Base-by-base conservation (phyloP, 2,329 filamentous ascomycete genomes). In the Apiospora pterosperma region DNA sequence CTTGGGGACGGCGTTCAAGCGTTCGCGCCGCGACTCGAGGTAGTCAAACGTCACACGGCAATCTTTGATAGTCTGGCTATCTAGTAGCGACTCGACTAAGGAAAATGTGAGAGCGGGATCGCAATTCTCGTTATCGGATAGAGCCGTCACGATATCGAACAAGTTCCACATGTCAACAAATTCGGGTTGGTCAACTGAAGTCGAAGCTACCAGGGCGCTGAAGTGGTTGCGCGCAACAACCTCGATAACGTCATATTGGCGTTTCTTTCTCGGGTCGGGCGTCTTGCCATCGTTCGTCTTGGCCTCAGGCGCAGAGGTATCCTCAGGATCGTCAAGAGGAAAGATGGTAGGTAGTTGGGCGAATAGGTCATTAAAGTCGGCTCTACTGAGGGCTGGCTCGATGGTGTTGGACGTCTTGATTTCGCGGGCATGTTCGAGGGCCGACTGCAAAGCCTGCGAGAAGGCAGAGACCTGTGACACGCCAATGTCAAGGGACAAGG, bases 11-110 rank as follows among this genome's bases (percentile, higher is more conserved):
- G 92, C 89, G 23, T 92, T 96, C 67, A 98, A 92, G 44, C 90
- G 87, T 76, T 98, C 94, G 73, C 96, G 88, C 65, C 96, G 87
- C 25, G 96, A 97, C 76, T 99, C 96, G 52, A 99, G 85, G 72
- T 94, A 99, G 74, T 97, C 93, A 75, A 99, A 98, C 16, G 98
- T 91, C 67, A 88, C 92, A 66, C 93, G 90, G 75, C 96, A 99
- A 36, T 92, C 94, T 28, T 93, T 87, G 48, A 97, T 97, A 0
- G 94, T 97, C 76, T 99, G 95, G 73, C 93, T 97, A 76, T 99
- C 96, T 31, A 99, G 85, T 1, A 99, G 86, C 77, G 98, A 96
- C 76, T 99, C 96, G 23, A 97, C 89, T 19, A 99, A 87, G 86
- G 92, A 94, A 73, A 97, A 93, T 8, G 96, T 84, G 10, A 99